phyloP scores from a whole-genome alignment of 257 asterid species.

The Marsdenia floribunda region DNA sequence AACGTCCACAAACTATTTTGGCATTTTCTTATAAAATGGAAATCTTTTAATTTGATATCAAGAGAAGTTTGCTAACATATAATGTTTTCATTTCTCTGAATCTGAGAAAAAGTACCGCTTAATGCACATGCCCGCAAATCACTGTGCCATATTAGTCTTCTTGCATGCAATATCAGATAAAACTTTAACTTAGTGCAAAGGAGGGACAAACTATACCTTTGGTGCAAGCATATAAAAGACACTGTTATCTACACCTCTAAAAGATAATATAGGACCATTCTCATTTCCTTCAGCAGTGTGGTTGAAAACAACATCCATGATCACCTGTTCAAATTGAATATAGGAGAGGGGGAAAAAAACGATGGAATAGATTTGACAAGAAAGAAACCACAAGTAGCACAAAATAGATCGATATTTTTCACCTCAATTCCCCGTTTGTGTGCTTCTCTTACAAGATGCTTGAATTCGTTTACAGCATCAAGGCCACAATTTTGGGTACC shows the following conservation, averaged over 20 bases:
- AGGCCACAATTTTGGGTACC: constrained; percentile 53
- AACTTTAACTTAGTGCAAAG: not conserved
- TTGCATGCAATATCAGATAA: not conserved
- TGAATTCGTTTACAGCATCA: constrained; percentile 82
- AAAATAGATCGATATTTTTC: constrained; percentile 12
- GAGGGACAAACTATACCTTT: constrained; percentile 45
- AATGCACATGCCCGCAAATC: not conserved
- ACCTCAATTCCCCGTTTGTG: constrained; percentile 96
- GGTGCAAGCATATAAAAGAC: constrained; percentile 95
- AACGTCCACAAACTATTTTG: not conserved
- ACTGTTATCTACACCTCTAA: constrained; percentile 88
- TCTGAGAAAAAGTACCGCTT: not conserved
- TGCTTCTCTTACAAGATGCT: constrained; percentile 87
- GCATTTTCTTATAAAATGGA: not conserved
- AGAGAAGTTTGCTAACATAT: not conserved
- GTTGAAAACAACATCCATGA: constrained; percentile 97
- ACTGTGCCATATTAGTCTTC: not conserved
- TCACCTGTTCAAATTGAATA: constrained; percentile 50
- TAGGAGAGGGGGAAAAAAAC: constrained; percentile 4
- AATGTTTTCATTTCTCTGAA: not conserved
- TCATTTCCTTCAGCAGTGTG: constrained; percentile 99
- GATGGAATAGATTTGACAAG: constrained; percentile 2
- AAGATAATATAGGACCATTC: constrained; percentile 77
- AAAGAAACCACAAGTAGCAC: constrained; percentile 8
- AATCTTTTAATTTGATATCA: not conserved